A percentile compares a stretch with the other conserved stretches of the same genome.
Evolutionary conservation across 257 asterid species (phyloP).

Genomic region (Scutellaria baicalensis): DNA sequence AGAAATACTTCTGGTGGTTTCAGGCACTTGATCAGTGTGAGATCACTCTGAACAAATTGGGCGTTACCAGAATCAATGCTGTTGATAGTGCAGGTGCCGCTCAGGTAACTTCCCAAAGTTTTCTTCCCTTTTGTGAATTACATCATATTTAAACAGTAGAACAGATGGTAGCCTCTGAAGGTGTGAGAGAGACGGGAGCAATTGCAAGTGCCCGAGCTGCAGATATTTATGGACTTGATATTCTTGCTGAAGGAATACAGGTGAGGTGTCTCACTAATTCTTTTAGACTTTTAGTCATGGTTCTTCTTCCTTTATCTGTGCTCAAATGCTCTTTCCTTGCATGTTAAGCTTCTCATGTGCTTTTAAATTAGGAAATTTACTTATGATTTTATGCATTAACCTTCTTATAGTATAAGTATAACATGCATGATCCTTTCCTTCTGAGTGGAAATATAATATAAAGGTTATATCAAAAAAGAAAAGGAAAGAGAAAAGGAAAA

Average conservation of each 20-base stretch:
- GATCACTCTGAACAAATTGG: slow-evolving; percentile 44
- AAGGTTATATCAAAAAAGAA: no score
- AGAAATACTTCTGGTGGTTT: slow-evolving; percentile 6
- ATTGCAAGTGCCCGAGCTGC: slow-evolving; percentile 92
- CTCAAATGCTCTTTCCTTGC: background rate
- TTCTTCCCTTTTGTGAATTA: background rate
- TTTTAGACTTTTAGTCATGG: background rate
- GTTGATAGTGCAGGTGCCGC: slow-evolving; percentile 89
- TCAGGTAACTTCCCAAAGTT: slow-evolving; percentile 44
- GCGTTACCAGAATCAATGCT: slow-evolving; percentile 43
- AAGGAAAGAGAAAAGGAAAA: no score
- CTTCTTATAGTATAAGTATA: background rate
- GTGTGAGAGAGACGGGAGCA: slow-evolving; percentile 70
- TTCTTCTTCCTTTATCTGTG: background rate
- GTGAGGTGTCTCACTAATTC: slow-evolving; percentile 27
- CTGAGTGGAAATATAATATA: background rate
- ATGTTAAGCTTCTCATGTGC: background rate
- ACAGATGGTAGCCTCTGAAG: slow-evolving; percentile 66
- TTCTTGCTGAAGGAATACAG: slow-evolving; percentile 81
- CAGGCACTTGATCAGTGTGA: slow-evolving; percentile 89
- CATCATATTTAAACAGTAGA: slow-evolving; percentile 22
- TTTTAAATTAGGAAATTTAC: background rate
- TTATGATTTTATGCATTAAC: background rate
- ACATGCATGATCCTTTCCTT: background rate
- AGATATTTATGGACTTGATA: slow-evolving; percentile 69